Base-by-base conservation (phyloP, 2,329 filamentous ascomycete species). In the Onygenales sp. region DNA sequence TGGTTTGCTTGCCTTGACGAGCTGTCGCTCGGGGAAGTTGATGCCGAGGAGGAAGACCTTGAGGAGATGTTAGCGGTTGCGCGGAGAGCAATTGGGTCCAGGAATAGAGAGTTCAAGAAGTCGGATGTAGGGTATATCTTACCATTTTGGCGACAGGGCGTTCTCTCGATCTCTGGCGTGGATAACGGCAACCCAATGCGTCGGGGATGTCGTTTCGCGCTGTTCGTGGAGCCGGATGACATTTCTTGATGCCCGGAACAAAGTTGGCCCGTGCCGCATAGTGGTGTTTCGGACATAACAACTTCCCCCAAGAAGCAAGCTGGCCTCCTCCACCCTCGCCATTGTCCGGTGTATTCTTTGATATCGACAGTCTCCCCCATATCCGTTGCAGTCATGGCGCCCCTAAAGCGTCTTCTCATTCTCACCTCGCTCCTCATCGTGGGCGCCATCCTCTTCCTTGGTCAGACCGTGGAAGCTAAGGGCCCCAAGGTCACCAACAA, bases 401-500 rank as follows among this genome's bases (percentile, higher is more conserved):
- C 80, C 66, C 66, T 91, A 55, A 82, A 86, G 73, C 79, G 85
- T 65, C 70, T 90, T 61, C 69, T 89, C 67, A 77, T 86, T 69
- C 83, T 87, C 65, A 77, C 85, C 64, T 78, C 89, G 68, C 79
- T 95, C 67, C 81, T 95, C 66, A 70, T 94, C 64, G 84, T 87
- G 64, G 77, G 91, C 64, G 79, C 80, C 62, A 78, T 92, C 68
- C 75, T 90, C 61, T 82, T 89, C 75, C 83, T 95, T 68, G 79
- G 86, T 61, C 85, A 89, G 72, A 80, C 82, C 36, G 83, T 81
- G 56, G 83, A 87, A 63, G 87, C 87, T 52, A 89, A 92, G 77
- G 92, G 93, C 46, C 92, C 89, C 59, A 94, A 93, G 83, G 92
- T 96, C 77, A 96, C 91, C 65, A 79, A 88, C 79, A 95, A 95